Conservation (phyloP, 352 stramenopile genomes). For the Pythium plurisporium region DNA sequence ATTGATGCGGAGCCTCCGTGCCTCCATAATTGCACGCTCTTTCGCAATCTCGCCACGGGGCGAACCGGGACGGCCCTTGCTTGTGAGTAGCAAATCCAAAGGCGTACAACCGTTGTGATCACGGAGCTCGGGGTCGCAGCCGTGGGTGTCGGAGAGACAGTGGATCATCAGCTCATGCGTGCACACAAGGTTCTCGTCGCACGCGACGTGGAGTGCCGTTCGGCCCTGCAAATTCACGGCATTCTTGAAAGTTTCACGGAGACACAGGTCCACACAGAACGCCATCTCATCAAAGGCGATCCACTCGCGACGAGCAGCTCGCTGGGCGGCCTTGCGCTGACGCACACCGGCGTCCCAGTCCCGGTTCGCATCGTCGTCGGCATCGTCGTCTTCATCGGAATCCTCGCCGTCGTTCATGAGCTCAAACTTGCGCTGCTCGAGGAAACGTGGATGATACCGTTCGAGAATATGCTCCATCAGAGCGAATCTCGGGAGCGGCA, state of each 20-base stretch:
- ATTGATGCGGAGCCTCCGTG: slow-evolving; percentile 29
- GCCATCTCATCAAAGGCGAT: slow-evolving; percentile 40
- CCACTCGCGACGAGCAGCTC: slow-evolving; percentile 29
- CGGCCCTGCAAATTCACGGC: slow-evolving; percentile 55
- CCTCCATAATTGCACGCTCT: slow-evolving; percentile 28
- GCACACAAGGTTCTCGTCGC: slow-evolving; percentile 79
- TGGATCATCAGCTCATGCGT: slow-evolving; percentile 69
- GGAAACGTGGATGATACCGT: slow-evolving; percentile 30
- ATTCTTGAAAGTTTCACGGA: slow-evolving; percentile 65
- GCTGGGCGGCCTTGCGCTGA: slow-evolving; percentile 13
- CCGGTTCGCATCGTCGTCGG: slow-evolving; percentile 20
- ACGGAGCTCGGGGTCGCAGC: slow-evolving; percentile 43
- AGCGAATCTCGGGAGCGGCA: neutral
- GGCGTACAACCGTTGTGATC: slow-evolving; percentile 44
- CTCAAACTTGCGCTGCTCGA: slow-evolving; percentile 20
- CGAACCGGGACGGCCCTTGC: slow-evolving; percentile 53
- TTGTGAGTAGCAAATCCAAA: slow-evolving; percentile 41
- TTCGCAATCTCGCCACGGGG: slow-evolving; percentile 33
- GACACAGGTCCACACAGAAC: slow-evolving; percentile 60
- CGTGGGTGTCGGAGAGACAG: slow-evolving; percentile 42
- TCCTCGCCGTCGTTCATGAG: slow-evolving; percentile 19
- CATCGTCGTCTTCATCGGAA: slow-evolving; percentile 23
- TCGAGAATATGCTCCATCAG: slow-evolving; percentile 44
- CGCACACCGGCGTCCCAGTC: slow-evolving; percentile 29
- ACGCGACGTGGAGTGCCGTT: slow-evolving; percentile 65